Conservation (phyloP, 495 filamentous ascomycete species). For the Penicillium cinerascens region DNA sequence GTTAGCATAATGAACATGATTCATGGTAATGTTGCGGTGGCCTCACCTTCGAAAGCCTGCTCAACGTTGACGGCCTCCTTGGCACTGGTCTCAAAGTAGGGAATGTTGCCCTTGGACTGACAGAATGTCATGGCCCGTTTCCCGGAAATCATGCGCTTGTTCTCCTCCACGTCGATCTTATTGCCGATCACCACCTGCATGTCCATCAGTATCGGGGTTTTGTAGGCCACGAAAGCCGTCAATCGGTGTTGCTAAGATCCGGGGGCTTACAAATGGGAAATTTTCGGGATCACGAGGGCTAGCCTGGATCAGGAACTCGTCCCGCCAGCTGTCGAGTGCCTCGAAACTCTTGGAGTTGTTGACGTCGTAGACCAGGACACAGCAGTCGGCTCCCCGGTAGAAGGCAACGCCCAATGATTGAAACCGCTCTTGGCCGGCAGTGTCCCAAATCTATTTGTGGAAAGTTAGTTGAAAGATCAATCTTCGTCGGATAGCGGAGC, state of each 20-base stretch:
- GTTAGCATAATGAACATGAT: neutral
- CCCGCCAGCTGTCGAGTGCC: conserved; percentile 95
- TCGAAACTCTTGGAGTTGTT: conserved; percentile 99
- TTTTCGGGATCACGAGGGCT: conserved; percentile 94
- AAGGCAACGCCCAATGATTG: conserved; percentile 97
- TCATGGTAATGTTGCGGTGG: neutral
- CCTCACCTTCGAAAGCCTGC: conserved; percentile 91
- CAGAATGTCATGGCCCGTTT: conserved; percentile 97
- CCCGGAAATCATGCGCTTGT: conserved; percentile 90
- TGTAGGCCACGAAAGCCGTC: too few species aligned
- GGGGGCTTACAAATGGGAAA: conserved; percentile 85
- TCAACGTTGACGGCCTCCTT: conserved; percentile 99
- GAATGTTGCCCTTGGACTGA: conserved; percentile 93
- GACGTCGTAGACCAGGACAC: conserved; percentile 96
- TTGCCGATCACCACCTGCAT: conserved; percentile 89
- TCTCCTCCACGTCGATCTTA: conserved; percentile 98
- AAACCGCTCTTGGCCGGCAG: conserved; percentile 95
- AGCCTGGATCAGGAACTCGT: conserved; percentile 97
- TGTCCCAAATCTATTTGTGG: conserved; percentile 82
- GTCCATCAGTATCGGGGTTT: neutral
- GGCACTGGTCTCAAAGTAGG: conserved; percentile 98
- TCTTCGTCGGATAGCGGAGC: neutral
- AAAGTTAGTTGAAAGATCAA: conserved; percentile 14
- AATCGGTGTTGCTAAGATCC: neutral
- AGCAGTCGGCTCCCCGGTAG: conserved; percentile 98